Base-by-base conservation (phyloP, 306 rosid species). In the Erythrophleum fordii region DNA sequence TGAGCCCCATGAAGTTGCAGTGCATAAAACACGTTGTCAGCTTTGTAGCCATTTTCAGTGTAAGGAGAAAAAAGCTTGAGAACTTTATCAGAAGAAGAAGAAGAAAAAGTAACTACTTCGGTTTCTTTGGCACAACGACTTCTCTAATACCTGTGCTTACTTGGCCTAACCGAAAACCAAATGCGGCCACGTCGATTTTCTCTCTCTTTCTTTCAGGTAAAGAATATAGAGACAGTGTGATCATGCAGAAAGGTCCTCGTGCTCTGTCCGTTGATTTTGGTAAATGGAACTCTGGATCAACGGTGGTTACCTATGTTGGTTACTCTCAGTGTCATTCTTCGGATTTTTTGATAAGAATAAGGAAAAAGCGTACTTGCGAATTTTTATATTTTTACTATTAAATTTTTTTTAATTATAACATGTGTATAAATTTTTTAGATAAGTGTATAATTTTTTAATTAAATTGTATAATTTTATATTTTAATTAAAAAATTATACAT, bases 21-120 rank as follows among this genome's bases (percentile, higher is more conserved):
- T 80, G 83, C 51, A 86, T 44, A 53, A 92, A 89, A 81, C 86
- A 80, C n/a, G 91, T 85, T 18, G 89, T 77, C 5, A 94, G 79
- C 91, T 83, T 88, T 52, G 75, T 78, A 77, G 92, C 90, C 95
- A 92, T 92, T 26, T 67, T 77, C 18, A 62, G 52, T n/a, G 39
- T 39, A 60, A 28, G 37, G 37, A 9, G 49, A 67, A 51, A 66
- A n/a, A 20, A 67, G 31, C 72, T 66, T 9, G 20, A 60, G 41
- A n/a, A 3, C 37, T 44, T 11, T 16, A 11, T 44, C 46, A 23
- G 16, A 56, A 65, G 29, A 16, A 70, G 77, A 7, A 25, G 68
- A 12, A 41, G 46, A 0, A 52, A 41, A 6, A 25, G 62, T 16
- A 37, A 55, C 37, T 20, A 16, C n/a, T 29, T 51, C 12, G 1